phyloP scores from a whole-genome alignment of 305 asterid species.

The Fraxinus dipetala region DNA sequence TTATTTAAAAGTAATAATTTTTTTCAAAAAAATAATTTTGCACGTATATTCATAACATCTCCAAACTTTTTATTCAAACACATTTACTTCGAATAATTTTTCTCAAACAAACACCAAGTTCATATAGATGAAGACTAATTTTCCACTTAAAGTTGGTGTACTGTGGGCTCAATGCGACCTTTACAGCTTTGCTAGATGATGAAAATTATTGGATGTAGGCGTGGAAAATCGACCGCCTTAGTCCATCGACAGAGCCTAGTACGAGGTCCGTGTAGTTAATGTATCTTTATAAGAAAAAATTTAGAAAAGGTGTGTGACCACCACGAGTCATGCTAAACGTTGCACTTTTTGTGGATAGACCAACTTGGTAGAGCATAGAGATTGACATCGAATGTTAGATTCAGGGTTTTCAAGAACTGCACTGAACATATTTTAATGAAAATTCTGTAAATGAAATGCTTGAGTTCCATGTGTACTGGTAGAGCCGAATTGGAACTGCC shows the following conservation, averaged over 20 bases:
- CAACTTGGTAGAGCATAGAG: neutral
- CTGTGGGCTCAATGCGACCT: neutral
- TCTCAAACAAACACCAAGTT: neutral
- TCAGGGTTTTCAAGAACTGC: too few relatives aligned
- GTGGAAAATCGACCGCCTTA: neutral
- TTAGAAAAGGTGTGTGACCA: too few relatives aligned
- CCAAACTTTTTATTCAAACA: neutral
- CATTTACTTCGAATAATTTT: neutral
- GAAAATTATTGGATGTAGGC: neutral
- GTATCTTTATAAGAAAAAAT: too few relatives aligned
- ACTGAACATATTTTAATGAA: too few relatives aligned
- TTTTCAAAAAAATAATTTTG: too few relatives aligned
- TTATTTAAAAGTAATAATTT: too few relatives aligned
- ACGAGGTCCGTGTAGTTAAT: neutral
- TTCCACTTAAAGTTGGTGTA: neutral
- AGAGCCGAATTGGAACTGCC: neutral
- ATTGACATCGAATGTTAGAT: too few relatives aligned
- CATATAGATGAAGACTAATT: neutral
- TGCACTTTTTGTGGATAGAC: neutral
- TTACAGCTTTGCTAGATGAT: neutral
- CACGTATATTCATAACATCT: neutral
- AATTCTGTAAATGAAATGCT: too few relatives aligned
- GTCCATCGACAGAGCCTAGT: neutral
- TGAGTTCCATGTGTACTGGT: neutral
- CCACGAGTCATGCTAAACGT: neutral